These are phyloP conservation scores for Leccinum broughii DNA, from an alignment of 768 basidiomycete genomes.

Conservation along the genomic window DNA sequence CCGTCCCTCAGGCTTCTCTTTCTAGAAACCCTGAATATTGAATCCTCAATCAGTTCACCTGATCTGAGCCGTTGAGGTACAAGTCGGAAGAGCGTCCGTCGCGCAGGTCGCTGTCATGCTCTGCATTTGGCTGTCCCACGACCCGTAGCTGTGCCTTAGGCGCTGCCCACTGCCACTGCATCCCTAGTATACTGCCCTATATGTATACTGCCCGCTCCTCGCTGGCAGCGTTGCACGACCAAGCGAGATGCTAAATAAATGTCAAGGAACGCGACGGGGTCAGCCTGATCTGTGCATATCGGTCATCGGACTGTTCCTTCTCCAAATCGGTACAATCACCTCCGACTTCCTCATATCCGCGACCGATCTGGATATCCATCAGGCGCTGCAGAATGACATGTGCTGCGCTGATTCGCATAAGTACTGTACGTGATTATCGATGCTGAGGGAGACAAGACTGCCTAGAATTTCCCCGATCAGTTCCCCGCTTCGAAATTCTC, in stretches of 20 bases:
- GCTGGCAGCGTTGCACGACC: not conserved
- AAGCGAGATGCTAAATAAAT: not conserved
- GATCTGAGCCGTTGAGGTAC: not conserved
- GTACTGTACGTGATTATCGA: conserved; percentile 1
- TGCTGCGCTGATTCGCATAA: not conserved
- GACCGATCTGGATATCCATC: not conserved
- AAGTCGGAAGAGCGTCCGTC: not conserved
- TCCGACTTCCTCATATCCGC: not conserved
- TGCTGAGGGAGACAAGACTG: not conserved
- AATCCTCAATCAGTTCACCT: not conserved
- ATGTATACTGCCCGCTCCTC: not conserved
- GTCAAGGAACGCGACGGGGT: too few species aligned
- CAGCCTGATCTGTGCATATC: too few species aligned
- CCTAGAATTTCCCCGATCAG: not conserved
- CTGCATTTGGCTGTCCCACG: conserved; percentile 2
- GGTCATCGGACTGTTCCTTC: too few species aligned
- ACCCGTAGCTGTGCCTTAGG: not conserved
- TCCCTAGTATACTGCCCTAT: too few species aligned
- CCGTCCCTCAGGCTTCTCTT: not conserved
- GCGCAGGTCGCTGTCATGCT: not conserved
- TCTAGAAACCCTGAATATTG: not conserved
- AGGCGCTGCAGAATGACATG: not conserved
- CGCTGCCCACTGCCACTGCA: not conserved
- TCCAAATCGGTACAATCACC: not conserved
- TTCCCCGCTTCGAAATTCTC: not conserved